Conservation (phyloP, 805 yeast genomes). For the Kazachstania bromeliacearum region DNA sequence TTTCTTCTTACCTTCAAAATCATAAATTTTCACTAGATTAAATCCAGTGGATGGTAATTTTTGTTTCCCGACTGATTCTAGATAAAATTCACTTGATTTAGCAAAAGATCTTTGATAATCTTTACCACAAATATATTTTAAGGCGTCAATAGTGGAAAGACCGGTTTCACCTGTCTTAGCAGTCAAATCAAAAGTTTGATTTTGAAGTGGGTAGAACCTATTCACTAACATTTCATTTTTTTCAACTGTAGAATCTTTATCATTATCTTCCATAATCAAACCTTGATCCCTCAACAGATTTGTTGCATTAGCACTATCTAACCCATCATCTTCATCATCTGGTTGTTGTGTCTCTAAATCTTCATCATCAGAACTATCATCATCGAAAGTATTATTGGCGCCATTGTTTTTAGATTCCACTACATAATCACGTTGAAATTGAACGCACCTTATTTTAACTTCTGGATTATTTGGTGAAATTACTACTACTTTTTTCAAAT, state of each 20-base stretch:
- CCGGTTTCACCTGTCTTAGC: slow-evolving; percentile 39
- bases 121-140: slow-evolving; percentile 43
- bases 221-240: slow-evolving; percentile 31
- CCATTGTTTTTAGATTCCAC: slow-evolving; percentile 22
- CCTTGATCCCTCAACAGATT: slow-evolving; percentile 21
- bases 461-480: slow-evolving; percentile 37
- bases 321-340: slow-evolving; percentile 15
- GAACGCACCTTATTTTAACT: slow-evolving; percentile 40
- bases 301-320: slow-evolving; percentile 22
- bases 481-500: slow-evolving; percentile 43
- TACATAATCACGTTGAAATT: slow-evolving; percentile 35
- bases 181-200: slow-evolving; percentile 50
- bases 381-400: slow-evolving; percentile 20
- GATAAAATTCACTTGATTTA: slow-evolving; percentile 41
- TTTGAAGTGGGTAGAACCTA: slow-evolving; percentile 50
- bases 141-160: slow-evolving; percentile 48
- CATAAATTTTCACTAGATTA: slow-evolving; percentile 51
- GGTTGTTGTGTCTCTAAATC: slow-evolving; percentile 25
- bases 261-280: slow-evolving; percentile 15
- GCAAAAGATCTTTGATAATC: slow-evolving; percentile 43
- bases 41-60: slow-evolving; percentile 24
- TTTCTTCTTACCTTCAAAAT: slow-evolving; percentile 64
- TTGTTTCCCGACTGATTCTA: slow-evolving; percentile 33
- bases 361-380: slow-evolving; percentile 22
- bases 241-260: slow-evolving; percentile 1